Evolutionary conservation across 441 rosid species (phyloP), one percentile per base, ranked within the genome.

Genomic region (Jatropha multifida): DNA sequence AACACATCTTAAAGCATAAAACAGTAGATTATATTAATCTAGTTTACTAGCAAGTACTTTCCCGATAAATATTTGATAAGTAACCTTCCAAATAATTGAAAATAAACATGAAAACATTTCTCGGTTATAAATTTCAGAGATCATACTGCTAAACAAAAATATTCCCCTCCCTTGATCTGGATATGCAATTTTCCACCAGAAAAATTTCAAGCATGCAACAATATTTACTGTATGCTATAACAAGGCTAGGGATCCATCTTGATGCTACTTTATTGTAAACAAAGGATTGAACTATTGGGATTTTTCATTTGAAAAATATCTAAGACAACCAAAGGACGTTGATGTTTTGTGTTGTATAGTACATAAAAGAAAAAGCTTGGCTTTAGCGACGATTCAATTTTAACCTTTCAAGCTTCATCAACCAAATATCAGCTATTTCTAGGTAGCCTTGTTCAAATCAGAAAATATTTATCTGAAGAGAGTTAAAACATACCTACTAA

Each of bases 401-500:
- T 59, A 32, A 59, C 15, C 14, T 7, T 17, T 56, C 60, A 80
- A 4, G 17, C 52, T 64, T 70, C n/a, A 70, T 10, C 23, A 73
- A 42, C 52, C 51, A 42, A 8, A 65, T 64, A 44, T 68, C 59
- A 68, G 7, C 23, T 27, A 68, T 27, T 2, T 12, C 58, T 42
- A 55, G 20, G 52, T 42, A 20, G 54, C 37, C 46, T 52, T 11
- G 52, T 12, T 41, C 32, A 56, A 66, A 67, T 42, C 1, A 44
- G 37, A 69, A 68, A 69, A 15, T 26, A 20, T 40, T 48, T 15
- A 14, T 41, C 32, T 5, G 10, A 4, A 7, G 55, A 18, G 6
- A 69, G 3, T 51, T 38, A 70, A 14, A 76, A 74, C 49, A 56
- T 86, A 92, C 98, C 97, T 2, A 92, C 83, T 69, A 92, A 85